Percentiles rank a stretch among this genome's conserved stretches.
phyloP scores from a whole-genome alignment of 164 flowering plant genomes.

The Nymphaea colorata region DNA sequence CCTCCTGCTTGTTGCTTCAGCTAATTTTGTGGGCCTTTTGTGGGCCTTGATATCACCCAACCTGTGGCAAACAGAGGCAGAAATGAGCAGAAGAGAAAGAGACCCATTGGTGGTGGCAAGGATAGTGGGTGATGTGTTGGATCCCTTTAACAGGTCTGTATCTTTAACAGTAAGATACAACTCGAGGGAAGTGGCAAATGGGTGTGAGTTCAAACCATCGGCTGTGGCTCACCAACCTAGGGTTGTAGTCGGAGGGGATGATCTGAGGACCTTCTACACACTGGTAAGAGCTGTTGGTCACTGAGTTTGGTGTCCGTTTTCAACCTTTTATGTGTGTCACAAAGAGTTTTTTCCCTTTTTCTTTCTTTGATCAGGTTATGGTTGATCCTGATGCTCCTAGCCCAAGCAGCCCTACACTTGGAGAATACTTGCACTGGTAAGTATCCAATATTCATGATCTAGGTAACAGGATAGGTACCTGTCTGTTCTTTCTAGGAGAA shows the following conservation, averaged over 20 bases:
- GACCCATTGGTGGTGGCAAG: constrained; percentile 54
- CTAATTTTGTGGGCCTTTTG: no score
- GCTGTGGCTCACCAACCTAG: constrained; percentile 27
- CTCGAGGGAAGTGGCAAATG: constrained; percentile 29
- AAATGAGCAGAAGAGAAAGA: constrained; percentile 2
- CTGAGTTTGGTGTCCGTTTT: no score
- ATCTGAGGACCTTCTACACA: constrained; percentile 52
- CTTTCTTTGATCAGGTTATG: constrained; percentile 13
- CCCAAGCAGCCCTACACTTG: constrained; percentile 16
- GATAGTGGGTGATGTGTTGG: constrained; percentile 53
- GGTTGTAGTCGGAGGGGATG: constrained; percentile 41
- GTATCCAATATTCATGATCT: not conserved
- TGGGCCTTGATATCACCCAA: no score
- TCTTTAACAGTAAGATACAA: constrained; percentile 21
- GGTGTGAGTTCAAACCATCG: constrained; percentile 54
- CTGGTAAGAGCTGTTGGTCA: constrained; percentile 16
- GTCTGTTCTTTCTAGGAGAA: no score
- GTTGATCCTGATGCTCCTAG: constrained; percentile 24
- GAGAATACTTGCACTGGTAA: constrained; percentile 20
- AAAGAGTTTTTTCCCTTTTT: no score
- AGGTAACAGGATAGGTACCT: no score
- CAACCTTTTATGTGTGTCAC: no score
- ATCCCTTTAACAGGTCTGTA: constrained; percentile 30
- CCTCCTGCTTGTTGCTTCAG: no score
- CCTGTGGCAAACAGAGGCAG: no score